These are phyloP conservation scores for Myxozyma vanderwaltii DNA, from an alignment of 805 yeast genomes.

Conservation along the genomic window DNA sequence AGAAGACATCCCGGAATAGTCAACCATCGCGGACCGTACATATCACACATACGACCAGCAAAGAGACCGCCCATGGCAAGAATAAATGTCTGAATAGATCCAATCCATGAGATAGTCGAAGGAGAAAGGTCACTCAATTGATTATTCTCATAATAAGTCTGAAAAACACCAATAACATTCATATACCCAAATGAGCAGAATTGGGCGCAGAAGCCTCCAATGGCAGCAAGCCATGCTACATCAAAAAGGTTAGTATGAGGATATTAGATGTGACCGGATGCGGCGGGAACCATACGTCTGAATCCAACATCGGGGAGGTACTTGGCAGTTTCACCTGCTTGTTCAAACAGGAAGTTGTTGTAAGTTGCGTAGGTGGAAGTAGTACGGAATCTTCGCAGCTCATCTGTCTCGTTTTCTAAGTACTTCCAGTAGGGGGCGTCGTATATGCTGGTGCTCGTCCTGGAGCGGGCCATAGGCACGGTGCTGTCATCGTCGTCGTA, in stretches of 20 bases:
- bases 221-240: slow-evolving; percentile 54
- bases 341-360: slow-evolving; percentile 21
- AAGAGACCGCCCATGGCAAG: slow-evolving; percentile 38
- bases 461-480: slow-evolving; percentile 5
- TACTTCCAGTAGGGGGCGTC: slow-evolving; percentile 21
- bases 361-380: slow-evolving; percentile 25
- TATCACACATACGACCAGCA: slow-evolving; percentile 41
- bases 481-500: slow-evolving; percentile 13
- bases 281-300: slow-evolving; percentile 15
- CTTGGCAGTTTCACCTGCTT: slow-evolving; percentile 17
- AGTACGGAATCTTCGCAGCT: slow-evolving; percentile 17
- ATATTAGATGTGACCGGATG: too few relatives aligned
- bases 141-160: slow-evolving; percentile 38
- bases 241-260: neutral
- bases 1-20: slow-evolving; percentile 36
- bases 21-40: slow-evolving; percentile 36
- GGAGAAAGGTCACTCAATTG: slow-evolving; percentile 37
- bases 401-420: slow-evolving; percentile 19
- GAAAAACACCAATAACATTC: slow-evolving; percentile 39
- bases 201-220: slow-evolving; percentile 61
- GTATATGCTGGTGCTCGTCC: slow-evolving; percentile 15
- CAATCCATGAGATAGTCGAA: slow-evolving; percentile 43
- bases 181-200: slow-evolving; percentile 60
- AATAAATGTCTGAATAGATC: slow-evolving; percentile 42
- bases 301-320: slow-evolving; percentile 25